Percentiles rank a stretch among this genome's conserved stretches.
Conservation (phyloP, 768 basidiomycete genomes). For the Russula lepida region DNA sequence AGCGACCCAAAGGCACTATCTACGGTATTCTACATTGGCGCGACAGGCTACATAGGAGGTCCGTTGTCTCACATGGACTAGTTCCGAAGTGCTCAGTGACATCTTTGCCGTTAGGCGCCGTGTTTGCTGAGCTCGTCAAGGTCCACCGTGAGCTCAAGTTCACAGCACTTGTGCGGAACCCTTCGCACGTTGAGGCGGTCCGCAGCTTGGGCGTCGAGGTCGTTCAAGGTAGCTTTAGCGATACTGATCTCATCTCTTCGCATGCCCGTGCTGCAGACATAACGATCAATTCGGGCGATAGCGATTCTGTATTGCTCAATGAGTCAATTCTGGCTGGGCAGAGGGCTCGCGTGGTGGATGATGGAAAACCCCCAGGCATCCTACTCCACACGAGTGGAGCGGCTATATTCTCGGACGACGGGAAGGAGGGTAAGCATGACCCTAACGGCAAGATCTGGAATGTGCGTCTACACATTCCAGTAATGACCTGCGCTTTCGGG, state of each 20-base stretch:
- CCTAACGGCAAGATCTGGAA: constrained; percentile 1
- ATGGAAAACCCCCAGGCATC: neutral
- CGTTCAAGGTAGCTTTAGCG: constrained; percentile 1
- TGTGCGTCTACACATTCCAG: neutral
- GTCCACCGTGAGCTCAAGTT: neutral
- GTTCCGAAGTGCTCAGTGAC: neutral
- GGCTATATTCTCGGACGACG: neutral
- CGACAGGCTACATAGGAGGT: constrained; percentile 16
- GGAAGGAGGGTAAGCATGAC: constrained; percentile 6
- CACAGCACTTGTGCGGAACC: constrained; percentile 9
- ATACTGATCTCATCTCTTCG: neutral
- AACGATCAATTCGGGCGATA: constrained; percentile 6
- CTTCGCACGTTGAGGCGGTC: neutral
- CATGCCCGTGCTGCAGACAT: constrained; percentile 3
- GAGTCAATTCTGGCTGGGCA: constrained; percentile 4
- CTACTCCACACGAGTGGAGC: constrained; percentile 13
- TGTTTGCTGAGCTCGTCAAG: neutral
- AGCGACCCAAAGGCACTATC: neutral
- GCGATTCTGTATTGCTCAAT: neutral
- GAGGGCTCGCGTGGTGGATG: constrained; percentile 2
- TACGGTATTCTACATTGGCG: constrained; percentile 9
- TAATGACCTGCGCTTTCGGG: neutral
- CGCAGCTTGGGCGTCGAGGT: neutral
- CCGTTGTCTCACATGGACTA: neutral
- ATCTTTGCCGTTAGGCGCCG: neutral